Conservation (phyloP, 768 basidiomycete species). For the Suillus plorans region DNA sequence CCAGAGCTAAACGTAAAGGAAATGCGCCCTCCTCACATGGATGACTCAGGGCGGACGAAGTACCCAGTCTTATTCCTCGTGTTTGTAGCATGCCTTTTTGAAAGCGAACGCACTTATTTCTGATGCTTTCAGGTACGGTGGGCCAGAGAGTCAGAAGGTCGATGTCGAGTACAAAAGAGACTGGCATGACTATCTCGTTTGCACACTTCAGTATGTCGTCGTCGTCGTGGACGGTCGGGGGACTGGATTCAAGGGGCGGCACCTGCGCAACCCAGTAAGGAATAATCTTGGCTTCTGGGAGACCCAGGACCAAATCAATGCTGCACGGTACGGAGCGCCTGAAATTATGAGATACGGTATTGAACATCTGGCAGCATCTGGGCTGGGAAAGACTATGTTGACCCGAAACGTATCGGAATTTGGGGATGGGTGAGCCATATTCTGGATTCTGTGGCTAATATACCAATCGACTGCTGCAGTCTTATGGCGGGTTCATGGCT, state of each 20-base stretch:
- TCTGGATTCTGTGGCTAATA: slow-evolving; percentile 2
- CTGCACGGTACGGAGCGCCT: slow-evolving; percentile 62
- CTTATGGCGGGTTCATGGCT: slow-evolving; percentile 96
- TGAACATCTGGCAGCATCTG: slow-evolving; percentile 52
- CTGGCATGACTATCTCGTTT: slow-evolving; percentile 88
- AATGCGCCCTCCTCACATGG: slow-evolving; percentile 89
- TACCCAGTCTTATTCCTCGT: slow-evolving; percentile 93
- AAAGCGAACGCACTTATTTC: neutral
- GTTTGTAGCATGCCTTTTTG: slow-evolving; percentile 35
- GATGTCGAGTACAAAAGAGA: slow-evolving; percentile 64
- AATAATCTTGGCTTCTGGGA: slow-evolving; percentile 88
- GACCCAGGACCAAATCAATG: slow-evolving; percentile 85
- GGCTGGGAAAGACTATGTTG: slow-evolving; percentile 87
- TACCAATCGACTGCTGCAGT: slow-evolving; percentile 44
- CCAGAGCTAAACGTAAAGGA: slow-evolving; percentile 89
- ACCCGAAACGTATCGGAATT: slow-evolving; percentile 84
- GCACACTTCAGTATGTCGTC: slow-evolving; percentile 78
- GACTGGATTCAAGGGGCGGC: slow-evolving; percentile 87
- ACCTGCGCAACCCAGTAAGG: slow-evolving; percentile 84
- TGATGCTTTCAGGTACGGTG: slow-evolving; percentile 70
- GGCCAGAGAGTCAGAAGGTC: slow-evolving; percentile 83
- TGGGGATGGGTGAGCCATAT: slow-evolving; percentile 89
- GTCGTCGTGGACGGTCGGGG: slow-evolving; percentile 92
- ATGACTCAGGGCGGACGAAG: slow-evolving; percentile 91
- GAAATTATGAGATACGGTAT: slow-evolving; percentile 7